Evolutionary conservation across 495 filamentous ascomycete species (phyloP), one percentile per base, ranked within the genome.

Genomic region (Poronia punctata): DNA sequence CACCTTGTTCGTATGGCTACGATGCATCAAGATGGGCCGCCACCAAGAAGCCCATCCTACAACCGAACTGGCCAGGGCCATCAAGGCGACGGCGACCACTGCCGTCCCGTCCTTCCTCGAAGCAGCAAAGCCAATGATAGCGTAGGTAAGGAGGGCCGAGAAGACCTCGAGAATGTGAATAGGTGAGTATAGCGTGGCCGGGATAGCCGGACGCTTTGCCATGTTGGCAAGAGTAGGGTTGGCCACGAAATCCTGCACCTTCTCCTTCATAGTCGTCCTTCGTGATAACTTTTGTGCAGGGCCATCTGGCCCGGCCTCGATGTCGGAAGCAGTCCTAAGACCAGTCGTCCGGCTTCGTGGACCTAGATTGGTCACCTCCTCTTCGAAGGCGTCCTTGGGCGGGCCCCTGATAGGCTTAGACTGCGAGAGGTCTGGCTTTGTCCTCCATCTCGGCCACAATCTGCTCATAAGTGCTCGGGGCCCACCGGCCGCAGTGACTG

Each of bases 31-130:
- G 7, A 67, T 48, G 5, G 74, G 74, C 16, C 50, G 49, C 79
- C 78, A 82, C 53, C 62, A 70, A 10, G 66, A 70, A 16, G 70
- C 74, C 44, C 64, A 69, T 21, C 75, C 72, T 8, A 72, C 61
- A 5, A 79, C 52, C n/a, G 61, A 64, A n/a, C 66, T 68, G 5
- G 66, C 66, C 2, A 67, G 10, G 14, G 64, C 57, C 20, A 80
- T 62, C 7, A 69, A 47, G 1, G 52, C 43, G 11, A 78, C 56
- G 28, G 75, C 70, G 7, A 71, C 19, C 24, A 71, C 62, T 19
- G 75, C 74, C 1, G 68, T 71, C 9, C 76, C 79, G 54, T 83
- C 79, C 21, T 66, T 23, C 44, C 57, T 60, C 15, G 30, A 10
- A 10, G 46, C 45, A 2, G 66, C 60, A 3, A 43, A 39, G 3